These are phyloP conservation scores for Xylaria sp. DNA, from an alignment of 2,329 filamentous ascomycete genomes.

Conservation along the genomic window DNA sequence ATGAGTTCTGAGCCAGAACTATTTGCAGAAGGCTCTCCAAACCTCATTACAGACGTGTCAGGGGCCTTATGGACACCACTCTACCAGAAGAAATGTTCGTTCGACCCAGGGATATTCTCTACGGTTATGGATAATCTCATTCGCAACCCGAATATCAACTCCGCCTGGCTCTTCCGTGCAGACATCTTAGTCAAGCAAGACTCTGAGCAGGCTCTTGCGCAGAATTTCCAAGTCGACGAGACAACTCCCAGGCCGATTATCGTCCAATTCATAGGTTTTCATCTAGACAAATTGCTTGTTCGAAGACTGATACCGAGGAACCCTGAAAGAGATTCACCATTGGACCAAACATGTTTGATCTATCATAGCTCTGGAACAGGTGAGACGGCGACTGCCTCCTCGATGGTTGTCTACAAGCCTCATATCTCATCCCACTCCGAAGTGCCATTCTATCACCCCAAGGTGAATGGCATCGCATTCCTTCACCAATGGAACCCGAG, in stretches of 20 bases:
- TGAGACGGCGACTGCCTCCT: constrained; percentile 56
- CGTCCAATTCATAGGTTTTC: constrained; percentile 59
- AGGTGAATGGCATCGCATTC: constrained; percentile 78
- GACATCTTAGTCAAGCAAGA: constrained; percentile 73
- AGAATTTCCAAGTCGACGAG: constrained; percentile 48
- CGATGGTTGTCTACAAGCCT: constrained; percentile 80
- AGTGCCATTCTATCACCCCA: constrained; percentile 90
- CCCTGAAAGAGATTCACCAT: constrained; percentile 74
- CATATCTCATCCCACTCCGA: constrained; percentile 71
- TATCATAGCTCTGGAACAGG: constrained; percentile 58
- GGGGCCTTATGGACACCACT: constrained; percentile 64
- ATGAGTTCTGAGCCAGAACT: constrained; percentile 54
- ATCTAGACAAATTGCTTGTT: constrained; percentile 73
- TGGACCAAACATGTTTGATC: constrained; percentile 86
- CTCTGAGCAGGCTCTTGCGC: constrained; percentile 48
- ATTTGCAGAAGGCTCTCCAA: constrained; percentile 49
- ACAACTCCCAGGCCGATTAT: constrained; percentile 50
- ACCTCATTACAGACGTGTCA: constrained; percentile 52
- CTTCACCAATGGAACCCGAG: constrained; percentile 71
- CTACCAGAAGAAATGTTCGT: constrained; percentile 68
- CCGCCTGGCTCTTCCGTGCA: constrained; percentile 80
- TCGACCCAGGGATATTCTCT: constrained; percentile 71
- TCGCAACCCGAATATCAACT: constrained; percentile 83
- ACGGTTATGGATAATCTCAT: constrained; percentile 79
- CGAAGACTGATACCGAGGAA: constrained; percentile 86